These are phyloP conservation scores for Phytopythium delawarense DNA, from an alignment of 352 stramenopile genomes.

Conservation along the genomic window DNA sequence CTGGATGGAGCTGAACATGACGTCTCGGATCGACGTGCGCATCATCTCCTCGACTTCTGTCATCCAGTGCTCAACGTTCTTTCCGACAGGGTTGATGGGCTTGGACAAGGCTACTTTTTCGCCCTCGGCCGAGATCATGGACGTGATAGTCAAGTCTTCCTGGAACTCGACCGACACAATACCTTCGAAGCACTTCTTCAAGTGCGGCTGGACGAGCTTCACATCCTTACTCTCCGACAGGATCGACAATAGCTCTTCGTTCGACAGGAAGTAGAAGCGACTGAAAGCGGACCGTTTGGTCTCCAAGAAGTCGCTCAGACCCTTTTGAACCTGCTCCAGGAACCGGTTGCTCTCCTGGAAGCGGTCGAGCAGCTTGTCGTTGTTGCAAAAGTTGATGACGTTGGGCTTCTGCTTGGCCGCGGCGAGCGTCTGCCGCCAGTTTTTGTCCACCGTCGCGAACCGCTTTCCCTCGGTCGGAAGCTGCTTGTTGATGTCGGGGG, in stretches of 20 bases:
- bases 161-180: constrained; percentile 90
- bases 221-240: constrained; percentile 92
- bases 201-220: constrained; percentile 89
- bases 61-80: constrained; percentile 94
- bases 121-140: constrained; percentile 91
- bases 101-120: constrained; percentile 85
- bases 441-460: constrained; percentile 94
- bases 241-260: constrained; percentile 93
- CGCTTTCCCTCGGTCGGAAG: constrained; percentile 92
- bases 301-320: constrained; percentile 90
- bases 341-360: constrained; percentile 95
- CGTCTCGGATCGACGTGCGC: constrained; percentile 84
- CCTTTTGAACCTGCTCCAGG: constrained; percentile 91
- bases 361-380: constrained; percentile 88
- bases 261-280: constrained; percentile 93
- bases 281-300: constrained; percentile 91
- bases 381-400: constrained; percentile 93
- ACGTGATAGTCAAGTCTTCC: constrained; percentile 87
- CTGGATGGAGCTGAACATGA: constrained; percentile 82
- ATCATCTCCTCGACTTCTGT: constrained; percentile 94
- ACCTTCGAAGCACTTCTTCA: constrained; percentile 95
- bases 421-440: constrained; percentile 91
- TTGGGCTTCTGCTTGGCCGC: constrained; percentile 84
- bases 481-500: constrained; percentile 95
- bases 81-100: constrained; percentile 86